Base-by-base conservation (phyloP, 257 asterid genomes). In the Solanum pennellii region DNA sequence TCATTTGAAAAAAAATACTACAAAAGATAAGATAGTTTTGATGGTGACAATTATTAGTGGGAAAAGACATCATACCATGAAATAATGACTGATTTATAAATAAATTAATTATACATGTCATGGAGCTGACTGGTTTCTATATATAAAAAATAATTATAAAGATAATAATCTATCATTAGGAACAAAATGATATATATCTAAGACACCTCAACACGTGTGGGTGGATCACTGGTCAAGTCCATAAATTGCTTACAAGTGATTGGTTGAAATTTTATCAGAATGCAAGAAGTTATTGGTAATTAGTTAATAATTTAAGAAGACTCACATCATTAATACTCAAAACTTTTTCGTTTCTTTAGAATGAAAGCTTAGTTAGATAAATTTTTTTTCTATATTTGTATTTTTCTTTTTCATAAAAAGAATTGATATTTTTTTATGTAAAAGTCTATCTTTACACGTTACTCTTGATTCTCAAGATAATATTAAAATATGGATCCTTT, bases 351-450 rank as follows among this genome's bases (percentile, higher is more conserved):
- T 52, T 52, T 49, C 10, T 52, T 3, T 52, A 52, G 9, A 9
- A 6, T 52, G 20, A 52, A 52, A 16, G 23, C 4, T 16, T 52
- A 52, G 18, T 52, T 52, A 52, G 18, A 52, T 18, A 10, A 52
- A 18, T 6, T 4, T 18, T 52, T 18, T 52, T 52, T 18, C 0
- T 16, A 52, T 0, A 16, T 16, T 52, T 52, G 23, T 52, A 52
- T 52, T 52, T 52, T 52, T 52, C 11, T 52, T 18, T 52, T 4
- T 52, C 10, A 18, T 52, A 52, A 52, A 52, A 10, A 52, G 0
- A 52, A 52, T 0, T 1, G 0, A 18, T 6, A 3, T 52, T 16
- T 16, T 52, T 52, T 18, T 41, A 0, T 3, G n/a, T 18, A 4
- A 0, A 52, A 52, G 11, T 52, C 7, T 52, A 10, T 52, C 4